Evolutionary conservation across 768 basidiomycete genomes (phyloP), one percentile per base, ranked within the genome.

Genomic region (Sarcodon aspratus): DNA sequence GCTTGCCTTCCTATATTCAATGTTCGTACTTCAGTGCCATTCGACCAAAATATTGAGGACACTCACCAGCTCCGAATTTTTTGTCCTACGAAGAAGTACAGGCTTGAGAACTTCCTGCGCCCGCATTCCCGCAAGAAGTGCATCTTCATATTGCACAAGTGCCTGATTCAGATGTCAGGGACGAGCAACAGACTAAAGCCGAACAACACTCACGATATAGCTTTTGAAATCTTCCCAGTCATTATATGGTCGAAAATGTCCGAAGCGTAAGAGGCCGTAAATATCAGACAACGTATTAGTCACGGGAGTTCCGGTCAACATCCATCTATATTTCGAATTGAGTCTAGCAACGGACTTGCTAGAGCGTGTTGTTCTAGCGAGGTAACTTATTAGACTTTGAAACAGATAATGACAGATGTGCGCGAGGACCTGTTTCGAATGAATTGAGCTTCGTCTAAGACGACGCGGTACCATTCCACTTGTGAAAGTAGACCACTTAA

Each of bases 361-460:
- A 9, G 75, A 68, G 5, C 75, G 73, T 3, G 82, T 83, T 9
- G 65, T 62, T 34, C 78, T 80, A 31, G 8, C 21, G 35, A 32
- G 40, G 43, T 17, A 10, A 21, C 27, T 45, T 13, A 44, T 36
- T 13, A 31, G 40, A 3, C 9, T 34, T 46, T 35, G 35, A 12
- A 47, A 9, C 45, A 33, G 33, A 12, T 31, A 44, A 46, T 43
- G 21, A 46, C 35, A 48, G n/a, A 32, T 44, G 6, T 7, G 17
- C 10, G 9, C 9, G 35, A 50, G 5, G 33, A 75, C 74, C 81
- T 70, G 55, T 85, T 85, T 21, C 83, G 74, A 53, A 85, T 81
- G 57, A 79, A 82, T 56, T 86, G 85, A 0, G 85, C 83, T 59
- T 92, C 89, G 55, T 92, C 89, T 3, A 85, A 73, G 48, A 90